Conservation (phyloP, 129 eudicot genomes). For the Heracleum sosnowskyi region DNA sequence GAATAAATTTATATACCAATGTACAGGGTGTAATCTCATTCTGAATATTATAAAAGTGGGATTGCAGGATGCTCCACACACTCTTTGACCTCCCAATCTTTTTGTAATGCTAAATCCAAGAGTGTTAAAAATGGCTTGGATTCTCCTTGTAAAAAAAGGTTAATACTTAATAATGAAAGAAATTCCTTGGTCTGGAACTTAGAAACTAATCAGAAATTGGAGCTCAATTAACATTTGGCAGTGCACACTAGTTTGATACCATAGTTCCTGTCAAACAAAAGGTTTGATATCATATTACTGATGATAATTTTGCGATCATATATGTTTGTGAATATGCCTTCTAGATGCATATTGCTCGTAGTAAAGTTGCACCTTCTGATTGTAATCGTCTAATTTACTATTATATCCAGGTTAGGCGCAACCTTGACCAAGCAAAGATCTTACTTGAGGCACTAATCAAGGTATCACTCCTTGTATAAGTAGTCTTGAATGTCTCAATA, state of each 20-base stretch:
- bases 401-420: conserved; percentile 78
- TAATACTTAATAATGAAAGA: background rate
- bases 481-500: background rate
- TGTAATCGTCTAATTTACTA: background rate
- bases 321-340: background rate
- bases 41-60: background rate
- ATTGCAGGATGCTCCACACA: background rate
- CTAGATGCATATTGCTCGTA: background rate
- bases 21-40: background rate
- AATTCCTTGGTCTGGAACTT: background rate
- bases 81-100: background rate
- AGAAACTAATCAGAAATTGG: background rate
- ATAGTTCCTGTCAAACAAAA: background rate
- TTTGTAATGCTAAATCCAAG: background rate
- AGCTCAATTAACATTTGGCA: background rate
- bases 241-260: background rate
- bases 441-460: conserved; percentile 73
- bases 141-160: background rate
- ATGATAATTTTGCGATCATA: background rate
- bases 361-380: background rate
- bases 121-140: background rate
- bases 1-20: background rate
- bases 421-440: conserved; percentile 92
- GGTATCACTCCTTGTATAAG: conserved; percentile 29
- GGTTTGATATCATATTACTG: background rate